Evolutionary conservation across 179 eudicot species (phyloP), one percentile per base, ranked within the genome.

Genomic region (Beta macrorhiza): DNA sequence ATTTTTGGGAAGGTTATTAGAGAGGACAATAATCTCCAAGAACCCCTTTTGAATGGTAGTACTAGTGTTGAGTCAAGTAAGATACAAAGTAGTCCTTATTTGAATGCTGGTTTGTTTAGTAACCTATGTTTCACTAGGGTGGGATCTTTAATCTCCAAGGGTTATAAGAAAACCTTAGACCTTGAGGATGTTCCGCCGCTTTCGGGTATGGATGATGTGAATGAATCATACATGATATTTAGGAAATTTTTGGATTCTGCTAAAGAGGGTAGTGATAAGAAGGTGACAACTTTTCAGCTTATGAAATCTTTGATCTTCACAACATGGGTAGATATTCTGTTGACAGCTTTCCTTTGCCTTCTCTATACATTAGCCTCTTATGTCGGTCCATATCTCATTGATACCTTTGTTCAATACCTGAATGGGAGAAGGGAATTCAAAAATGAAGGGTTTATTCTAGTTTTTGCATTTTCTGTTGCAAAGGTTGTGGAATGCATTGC

Each of bases 301-400:
- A 84, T 76, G 64, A 93, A 89, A 80, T 86, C 93, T 1, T 85
- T 95, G 82, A 20, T 95, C 42, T 81, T 63, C 64, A 79, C 91
- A 53, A 72, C 89, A 59, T 86, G 91, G 95, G 84, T 5, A 67
- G 98, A 95, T 63, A 88, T 93, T 32, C 49, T 87, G 8, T 49
- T 74, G 32, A 90, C 97, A 3, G 92, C 84, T 53, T 22, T 91
- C 19, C 80, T 81, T 59, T 88, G 88, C 29, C 81, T 91, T 29
- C 14, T 88, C 12, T 65, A 87, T 82, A 86, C 93, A 6, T 74
- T 91, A 47, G 87, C 98, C 0, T 77, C 91, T 11, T 93, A 88
- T 85, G 97, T 93, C 5, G 99, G 99, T 67, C 99, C 98, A 0
- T 90, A 85, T 76, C 93, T 95, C 69, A 94, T 94, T 22, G 97